phyloP scores from a whole-genome alignment of 495 filamentous ascomycete species.

The Penicillium verhagenii region DNA sequence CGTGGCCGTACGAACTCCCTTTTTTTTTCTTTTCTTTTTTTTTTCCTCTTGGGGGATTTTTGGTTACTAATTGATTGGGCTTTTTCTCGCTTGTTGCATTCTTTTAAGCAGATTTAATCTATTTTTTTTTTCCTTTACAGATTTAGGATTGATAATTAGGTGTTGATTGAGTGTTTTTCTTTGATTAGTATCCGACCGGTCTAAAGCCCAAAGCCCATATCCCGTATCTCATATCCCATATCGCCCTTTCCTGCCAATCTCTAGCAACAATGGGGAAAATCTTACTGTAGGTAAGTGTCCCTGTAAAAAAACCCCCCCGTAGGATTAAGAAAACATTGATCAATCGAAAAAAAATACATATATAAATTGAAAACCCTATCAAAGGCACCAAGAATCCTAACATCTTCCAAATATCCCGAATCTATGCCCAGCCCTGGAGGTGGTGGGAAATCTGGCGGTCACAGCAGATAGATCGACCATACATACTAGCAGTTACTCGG shows the following conservation, averaged over 20 bases:
- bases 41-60: too few relatives aligned
- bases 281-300: too few relatives aligned
- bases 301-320: too few relatives aligned
- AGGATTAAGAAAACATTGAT: too few relatives aligned
- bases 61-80: neutral
- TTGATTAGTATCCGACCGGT: neutral
- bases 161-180: neutral
- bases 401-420: neutral
- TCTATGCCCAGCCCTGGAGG: neutral
- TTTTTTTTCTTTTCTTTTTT: conserved; percentile 9
- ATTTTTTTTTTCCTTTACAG: neutral
- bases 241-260: too few relatives aligned
- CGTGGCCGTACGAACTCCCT: conserved; percentile 18
- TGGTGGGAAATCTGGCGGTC: conserved; percentile 8
- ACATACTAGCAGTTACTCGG: conserved; percentile 24
- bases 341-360: too few relatives aligned
- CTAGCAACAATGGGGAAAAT: too few relatives aligned
- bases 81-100: neutral
- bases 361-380: too few relatives aligned
- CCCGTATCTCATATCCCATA: too few relatives aligned
- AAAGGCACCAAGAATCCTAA: too few relatives aligned
- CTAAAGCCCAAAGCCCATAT: too few relatives aligned
- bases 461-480: conserved; percentile 23
- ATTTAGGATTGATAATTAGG: neutral
- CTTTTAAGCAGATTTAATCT: neutral